phyloP scores from a whole-genome alignment of 1,284 basidiomycete species.

The Malassezia equina region DNA sequence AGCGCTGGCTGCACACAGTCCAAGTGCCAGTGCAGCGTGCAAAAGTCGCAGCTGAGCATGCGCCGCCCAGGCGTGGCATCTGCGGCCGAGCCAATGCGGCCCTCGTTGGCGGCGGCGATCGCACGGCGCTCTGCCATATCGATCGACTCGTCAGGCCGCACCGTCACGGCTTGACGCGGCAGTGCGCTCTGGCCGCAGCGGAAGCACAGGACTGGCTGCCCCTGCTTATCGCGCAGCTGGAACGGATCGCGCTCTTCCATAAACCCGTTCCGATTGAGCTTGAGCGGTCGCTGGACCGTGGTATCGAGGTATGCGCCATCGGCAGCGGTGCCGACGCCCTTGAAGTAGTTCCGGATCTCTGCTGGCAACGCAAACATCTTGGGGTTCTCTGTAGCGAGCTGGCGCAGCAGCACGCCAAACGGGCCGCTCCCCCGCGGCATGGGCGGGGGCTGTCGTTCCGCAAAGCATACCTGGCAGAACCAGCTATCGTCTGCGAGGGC shows the following conservation, averaged over 20 bases:
- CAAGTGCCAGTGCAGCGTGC: slow-evolving; percentile 87
- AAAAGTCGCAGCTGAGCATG: slow-evolving; percentile 91
- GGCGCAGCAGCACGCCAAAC: slow-evolving; percentile 57
- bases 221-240: slow-evolving; percentile 73
- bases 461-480: slow-evolving; percentile 73
- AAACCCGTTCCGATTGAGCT: slow-evolving; percentile 60
- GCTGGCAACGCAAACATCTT: slow-evolving; percentile 79
- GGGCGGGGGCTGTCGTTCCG: slow-evolving; percentile 24
- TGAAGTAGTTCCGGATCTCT: slow-evolving; percentile 75
- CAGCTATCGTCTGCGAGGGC: slow-evolving; percentile 51
- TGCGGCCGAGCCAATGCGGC: not conserved
- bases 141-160: slow-evolving; percentile 4
- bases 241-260: slow-evolving; percentile 83
- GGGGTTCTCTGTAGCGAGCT: slow-evolving; percentile 59
- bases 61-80: slow-evolving; percentile 44
- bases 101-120: not conserved
- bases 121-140: slow-evolving; percentile 6
- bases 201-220: slow-evolving; percentile 73
- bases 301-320: slow-evolving; percentile 55
- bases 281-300: slow-evolving; percentile 51
- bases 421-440: slow-evolving; percentile 33
- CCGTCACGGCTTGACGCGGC: slow-evolving; percentile 49
- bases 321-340: slow-evolving; percentile 53
- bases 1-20: slow-evolving; percentile 90
- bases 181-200: slow-evolving; percentile 69